Percentiles rank a stretch among this genome's conserved stretches.
Evolutionary conservation across 2,329 filamentous ascomycete species (phyloP).

Genomic region (Penicillium sp.): DNA sequence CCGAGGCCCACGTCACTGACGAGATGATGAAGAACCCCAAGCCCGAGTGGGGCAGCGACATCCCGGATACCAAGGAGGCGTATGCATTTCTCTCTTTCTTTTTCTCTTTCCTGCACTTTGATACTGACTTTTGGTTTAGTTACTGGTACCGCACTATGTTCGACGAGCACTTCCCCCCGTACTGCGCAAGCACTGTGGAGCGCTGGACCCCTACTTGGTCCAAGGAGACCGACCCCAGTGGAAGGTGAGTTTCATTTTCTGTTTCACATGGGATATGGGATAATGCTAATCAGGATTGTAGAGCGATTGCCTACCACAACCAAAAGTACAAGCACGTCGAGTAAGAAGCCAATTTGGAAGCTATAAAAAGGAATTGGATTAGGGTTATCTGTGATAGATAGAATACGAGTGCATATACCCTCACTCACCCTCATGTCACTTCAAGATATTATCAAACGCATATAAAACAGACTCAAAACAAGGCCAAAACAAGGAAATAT

Average conservation of each 20-base stretch:
- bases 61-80: slow-evolving; percentile 95
- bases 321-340: slow-evolving; percentile 62
- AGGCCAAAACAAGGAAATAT: neutral
- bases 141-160: slow-evolving; percentile 99
- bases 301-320: slow-evolving; percentile 71
- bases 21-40: slow-evolving; percentile 99
- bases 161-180: slow-evolving; percentile 93
- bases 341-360: slow-evolving; percentile 23
- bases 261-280: neutral
- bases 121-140: slow-evolving; percentile 39
- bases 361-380: slow-evolving; percentile 20
- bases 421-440: neutral
- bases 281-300: slow-evolving; percentile 34
- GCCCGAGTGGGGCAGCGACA: slow-evolving; percentile 86
- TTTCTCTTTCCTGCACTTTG: neutral
- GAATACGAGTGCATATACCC: slow-evolving; percentile 17
- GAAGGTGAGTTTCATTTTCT: slow-evolving; percentile 57
- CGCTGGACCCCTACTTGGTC: slow-evolving; percentile 98
- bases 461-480: neutral
- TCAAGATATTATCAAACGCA: neutral
- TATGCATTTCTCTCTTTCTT: slow-evolving; percentile 48
- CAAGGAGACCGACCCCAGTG: slow-evolving; percentile 90
- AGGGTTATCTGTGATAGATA: slow-evolving; percentile 13
- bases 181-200: slow-evolving; percentile 89
- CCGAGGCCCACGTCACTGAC: slow-evolving; percentile 82